Evolutionary conservation across 208 protist species (phyloP).

Genomic region (Leishmania guyanensis): DNA sequence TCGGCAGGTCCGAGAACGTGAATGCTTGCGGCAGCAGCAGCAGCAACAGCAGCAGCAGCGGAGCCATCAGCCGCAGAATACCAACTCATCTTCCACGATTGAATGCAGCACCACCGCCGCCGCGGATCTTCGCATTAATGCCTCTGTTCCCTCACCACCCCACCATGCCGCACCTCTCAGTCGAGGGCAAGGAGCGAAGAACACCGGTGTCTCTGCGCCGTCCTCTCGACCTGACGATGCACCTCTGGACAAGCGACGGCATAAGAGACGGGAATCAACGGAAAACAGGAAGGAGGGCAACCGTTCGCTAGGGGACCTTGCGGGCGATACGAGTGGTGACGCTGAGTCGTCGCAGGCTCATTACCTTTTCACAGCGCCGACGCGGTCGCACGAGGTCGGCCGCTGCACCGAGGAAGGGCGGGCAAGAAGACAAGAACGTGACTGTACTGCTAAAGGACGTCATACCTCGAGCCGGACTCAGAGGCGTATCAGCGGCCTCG

Average conservation of each 20-base stretch:
- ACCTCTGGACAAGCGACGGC: background rate
- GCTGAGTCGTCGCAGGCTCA: background rate
- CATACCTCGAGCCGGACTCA: background rate
- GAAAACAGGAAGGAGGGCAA: background rate
- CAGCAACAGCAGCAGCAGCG: conserved; percentile 20
- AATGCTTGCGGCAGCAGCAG: conserved; percentile 29
- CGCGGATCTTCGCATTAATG: background rate
- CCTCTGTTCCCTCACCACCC: background rate
- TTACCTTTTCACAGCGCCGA: conserved; percentile 5
- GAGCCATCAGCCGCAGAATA: background rate
- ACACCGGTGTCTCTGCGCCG: background rate
- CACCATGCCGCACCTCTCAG: background rate
- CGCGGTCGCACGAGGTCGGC: background rate
- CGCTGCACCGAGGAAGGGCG: background rate
- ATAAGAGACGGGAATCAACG: background rate
- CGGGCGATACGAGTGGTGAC: background rate
- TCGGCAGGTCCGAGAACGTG: conserved; percentile 13
- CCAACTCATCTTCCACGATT: background rate
- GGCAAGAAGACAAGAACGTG: background rate
- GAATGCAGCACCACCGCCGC: background rate
- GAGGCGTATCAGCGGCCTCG: background rate
- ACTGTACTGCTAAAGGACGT: background rate
- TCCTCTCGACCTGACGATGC: background rate
- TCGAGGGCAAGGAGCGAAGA: background rate
- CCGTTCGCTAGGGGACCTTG: background rate